Evolutionary conservation across 139 green algal genomes (phyloP), one percentile per base, ranked within the genome.

Genomic region (Chlorella sp.): DNA sequence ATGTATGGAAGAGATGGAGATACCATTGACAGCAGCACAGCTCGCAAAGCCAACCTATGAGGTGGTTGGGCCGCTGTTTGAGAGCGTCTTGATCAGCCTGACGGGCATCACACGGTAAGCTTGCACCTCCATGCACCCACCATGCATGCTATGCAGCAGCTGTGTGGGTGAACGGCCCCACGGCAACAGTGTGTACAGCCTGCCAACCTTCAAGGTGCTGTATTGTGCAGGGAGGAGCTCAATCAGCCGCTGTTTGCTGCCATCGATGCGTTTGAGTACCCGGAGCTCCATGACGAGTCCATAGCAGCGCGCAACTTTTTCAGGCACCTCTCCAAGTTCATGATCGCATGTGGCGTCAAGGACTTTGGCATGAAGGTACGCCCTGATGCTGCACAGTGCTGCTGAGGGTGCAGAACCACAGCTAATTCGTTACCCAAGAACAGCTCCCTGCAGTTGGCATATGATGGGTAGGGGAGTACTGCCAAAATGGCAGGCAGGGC

Each of bases 201-300:
- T n/a, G n/a, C n/a, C n/a, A n/a, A n/a, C n/a, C n/a, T n/a, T n/a
- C n/a, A n/a, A n/a, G n/a, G n/a, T 76, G 36, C 24, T n/a, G n/a
- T n/a, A 34, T 31, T 49, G 2, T 36, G 3, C 59, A 94, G 92
- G 63, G 93, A 96, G 68, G 91, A 97, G 71, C 82, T 97, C 63
- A 89, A 89, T 62, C 89, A 95, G 80, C 93, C 93, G 3, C 78
- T 94, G n/a, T 95, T 96, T 69, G 74, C 79, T 26, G 91, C 90
- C 0, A 93, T 94, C 31, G 91, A 92, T 35, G 85, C 76, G 1
- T 82, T 97, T 49, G 91, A 98, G 78, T 97, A 86, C 74, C 93
- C 93, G 3, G 93, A 98, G 85, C 87, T 98, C 51, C 92, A 98
- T 76, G 92, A 97, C 32, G 92, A 96, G 64, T 93, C 88, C 42